Percentiles rank a stretch among this genome's conserved stretches.
These are phyloP conservation scores for Cladosporium sp. DNA, from an alignment of 2,329 filamentous ascomycete genomes.

Conservation along the genomic window DNA sequence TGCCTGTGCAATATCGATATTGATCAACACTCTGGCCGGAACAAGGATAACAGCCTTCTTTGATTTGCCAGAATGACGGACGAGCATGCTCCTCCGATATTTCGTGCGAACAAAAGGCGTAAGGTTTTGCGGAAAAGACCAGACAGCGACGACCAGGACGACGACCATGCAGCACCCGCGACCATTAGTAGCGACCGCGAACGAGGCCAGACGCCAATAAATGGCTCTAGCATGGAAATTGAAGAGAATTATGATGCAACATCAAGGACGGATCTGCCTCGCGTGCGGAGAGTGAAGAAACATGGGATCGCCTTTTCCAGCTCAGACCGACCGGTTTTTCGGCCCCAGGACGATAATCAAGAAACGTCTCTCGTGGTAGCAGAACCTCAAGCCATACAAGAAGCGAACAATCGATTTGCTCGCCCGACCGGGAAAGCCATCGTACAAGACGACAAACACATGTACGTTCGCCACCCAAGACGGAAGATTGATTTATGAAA, in stretches of 20 bases:
- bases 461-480: slow-evolving; percentile 55
- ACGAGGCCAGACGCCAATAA: neutral
- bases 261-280: neutral
- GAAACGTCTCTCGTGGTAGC: slow-evolving; percentile 31
- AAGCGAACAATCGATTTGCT: slow-evolving; percentile 58
- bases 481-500: too few species aligned
- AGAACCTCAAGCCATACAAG: slow-evolving; percentile 29
- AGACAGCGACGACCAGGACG: slow-evolving; percentile 23
- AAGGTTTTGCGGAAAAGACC: slow-evolving; percentile 47
- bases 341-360: slow-evolving; percentile 34
- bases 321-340: slow-evolving; percentile 4
- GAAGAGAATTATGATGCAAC: neutral
- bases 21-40: too few species aligned
- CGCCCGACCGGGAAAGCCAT: slow-evolving; percentile 66
- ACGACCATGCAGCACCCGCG: too few species aligned
- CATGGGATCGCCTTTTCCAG: slow-evolving; percentile 28
- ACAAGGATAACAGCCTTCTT: too few species aligned
- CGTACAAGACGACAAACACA: slow-evolving; percentile 66
- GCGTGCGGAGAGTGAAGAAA: slow-evolving; percentile 22
- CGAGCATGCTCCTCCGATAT: slow-evolving; percentile 28
- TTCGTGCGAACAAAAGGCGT: slow-evolving; percentile 47
- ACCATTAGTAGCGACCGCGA: neutral
- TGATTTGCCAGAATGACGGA: too few species aligned
- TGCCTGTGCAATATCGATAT: too few species aligned
- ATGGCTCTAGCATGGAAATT: neutral